Evolutionary conservation across 768 basidiomycete genomes (phyloP).

Genomic region (Panaeolus papilionaceus): DNA sequence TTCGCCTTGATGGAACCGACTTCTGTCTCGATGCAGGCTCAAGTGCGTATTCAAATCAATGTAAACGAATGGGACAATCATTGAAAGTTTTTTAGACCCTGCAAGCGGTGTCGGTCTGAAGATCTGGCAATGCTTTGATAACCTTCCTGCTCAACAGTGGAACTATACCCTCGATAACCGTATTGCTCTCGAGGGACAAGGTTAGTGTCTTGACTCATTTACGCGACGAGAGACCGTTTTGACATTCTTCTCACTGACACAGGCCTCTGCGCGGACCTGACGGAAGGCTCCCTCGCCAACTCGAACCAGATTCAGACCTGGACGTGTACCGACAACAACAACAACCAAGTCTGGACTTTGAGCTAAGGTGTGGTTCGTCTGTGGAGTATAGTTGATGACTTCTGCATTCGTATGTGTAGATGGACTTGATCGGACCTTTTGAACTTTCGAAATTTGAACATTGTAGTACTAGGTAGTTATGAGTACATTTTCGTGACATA

Average conservation of each 20-base stretch:
- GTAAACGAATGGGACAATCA: not conserved
- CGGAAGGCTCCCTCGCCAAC: constrained; percentile 35
- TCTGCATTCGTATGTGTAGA: not conserved
- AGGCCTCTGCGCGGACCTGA: constrained; percentile 39
- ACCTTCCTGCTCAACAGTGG: constrained; percentile 42
- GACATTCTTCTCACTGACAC: not conserved
- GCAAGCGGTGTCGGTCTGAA: constrained; percentile 38
- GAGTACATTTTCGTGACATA: not conserved
- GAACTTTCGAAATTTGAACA: not conserved
- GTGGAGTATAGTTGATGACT: not conserved
- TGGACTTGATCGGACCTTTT: not conserved
- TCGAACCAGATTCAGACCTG: constrained; percentile 38
- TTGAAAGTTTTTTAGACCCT: constrained; percentile 26
- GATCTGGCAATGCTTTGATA: constrained; percentile 42
- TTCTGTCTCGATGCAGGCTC: constrained; percentile 44
- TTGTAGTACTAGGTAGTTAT: not conserved
- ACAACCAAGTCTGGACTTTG: constrained; percentile 35
- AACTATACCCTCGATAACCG: constrained; percentile 36
- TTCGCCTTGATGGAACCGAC: constrained; percentile 37
- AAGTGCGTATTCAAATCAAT: constrained; percentile 25
- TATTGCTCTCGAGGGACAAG: constrained; percentile 32
- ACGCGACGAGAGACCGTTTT: not conserved
- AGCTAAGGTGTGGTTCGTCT: not conserved
- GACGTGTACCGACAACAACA: constrained; percentile 36
- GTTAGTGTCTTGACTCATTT: constrained; percentile 19